These are phyloP conservation scores for Xanthoconium purpureum DNA, from an alignment of 768 basidiomycete genomes.

Conservation along the genomic window DNA sequence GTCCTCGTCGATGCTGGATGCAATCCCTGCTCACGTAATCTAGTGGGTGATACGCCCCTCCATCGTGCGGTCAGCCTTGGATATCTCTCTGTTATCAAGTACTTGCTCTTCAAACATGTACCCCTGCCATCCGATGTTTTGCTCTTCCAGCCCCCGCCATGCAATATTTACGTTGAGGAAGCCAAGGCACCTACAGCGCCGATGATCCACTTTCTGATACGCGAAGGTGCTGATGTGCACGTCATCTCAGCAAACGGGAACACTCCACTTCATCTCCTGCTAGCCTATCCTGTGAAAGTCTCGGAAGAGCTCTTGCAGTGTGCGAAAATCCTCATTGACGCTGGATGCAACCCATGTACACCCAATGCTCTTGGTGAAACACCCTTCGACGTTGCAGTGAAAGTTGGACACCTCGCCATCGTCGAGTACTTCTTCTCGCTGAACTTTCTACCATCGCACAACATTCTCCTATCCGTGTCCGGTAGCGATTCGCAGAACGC, in stretches of 20 bases:
- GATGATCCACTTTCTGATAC: neutral
- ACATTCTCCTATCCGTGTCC: neutral
- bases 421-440: neutral
- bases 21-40: neutral
- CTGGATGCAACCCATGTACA: neutral
- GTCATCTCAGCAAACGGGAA: neutral
- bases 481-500: no score
- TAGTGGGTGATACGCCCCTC: neutral
- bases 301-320: neutral
- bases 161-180: no score
- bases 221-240: neutral
- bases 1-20: conserved; percentile 5
- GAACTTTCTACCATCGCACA: neutral
- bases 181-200: neutral
- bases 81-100: neutral
- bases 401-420: neutral
- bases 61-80: neutral
- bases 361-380: neutral
- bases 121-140: neutral
- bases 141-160: neutral
- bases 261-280: neutral
- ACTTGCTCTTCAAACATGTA: neutral
- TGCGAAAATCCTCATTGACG: neutral
- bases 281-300: neutral
- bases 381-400: neutral